Evolutionary conservation across 139 green algal species (phyloP), one percentile per base, ranked within the genome.

Genomic region (Chlorella vulgaris): DNA sequence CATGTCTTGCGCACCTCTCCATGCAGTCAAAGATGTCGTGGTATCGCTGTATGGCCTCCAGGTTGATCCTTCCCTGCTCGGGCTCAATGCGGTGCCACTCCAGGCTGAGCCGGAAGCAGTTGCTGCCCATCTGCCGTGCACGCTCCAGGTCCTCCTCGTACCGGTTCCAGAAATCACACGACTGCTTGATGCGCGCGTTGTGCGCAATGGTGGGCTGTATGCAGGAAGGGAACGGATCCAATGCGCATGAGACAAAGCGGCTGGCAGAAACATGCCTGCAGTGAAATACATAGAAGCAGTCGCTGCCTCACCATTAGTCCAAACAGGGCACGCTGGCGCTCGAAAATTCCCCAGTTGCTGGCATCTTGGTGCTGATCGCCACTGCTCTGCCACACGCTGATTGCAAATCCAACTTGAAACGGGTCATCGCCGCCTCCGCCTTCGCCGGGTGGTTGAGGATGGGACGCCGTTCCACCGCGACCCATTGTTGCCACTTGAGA

Each of bases 21-120:
- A 87, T 66, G 3, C 40, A 50, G 50, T 90, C 84, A 22, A 92
- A 83, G 2, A 92, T 92, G 6, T 81, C 60, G 65, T 89, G 58
- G 80, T 88, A 92, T 13, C 89, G 83, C 39, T 82, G 29, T 36
- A 96, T 84, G 5, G 93, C 93, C 3, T 63, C 75, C 62, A 83
- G n/a, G 80, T 96, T 90, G 18, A 92, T 85, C 35, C 87, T n/a
- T 4, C 91, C 91, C 6, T 69, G 80, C 35, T 51, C 58, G 5
- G 93, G 93, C 75, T 94, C 87, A 6, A 96, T 89, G 74, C 93
- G 87, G 28, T 85, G 84, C 93, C 93, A 97, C 84, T 97, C 93
- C 40, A 97, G 85, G 13, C 90, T 95, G 40, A 97, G 81, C 15
- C 93, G 87, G 79, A 96, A 95, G 10, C 85, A 82, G 69, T 93